Evolutionary conservation across 257 asterid species (phyloP), one percentile per base, ranked within the genome.

Genomic region (Sherardia arvensis): DNA sequence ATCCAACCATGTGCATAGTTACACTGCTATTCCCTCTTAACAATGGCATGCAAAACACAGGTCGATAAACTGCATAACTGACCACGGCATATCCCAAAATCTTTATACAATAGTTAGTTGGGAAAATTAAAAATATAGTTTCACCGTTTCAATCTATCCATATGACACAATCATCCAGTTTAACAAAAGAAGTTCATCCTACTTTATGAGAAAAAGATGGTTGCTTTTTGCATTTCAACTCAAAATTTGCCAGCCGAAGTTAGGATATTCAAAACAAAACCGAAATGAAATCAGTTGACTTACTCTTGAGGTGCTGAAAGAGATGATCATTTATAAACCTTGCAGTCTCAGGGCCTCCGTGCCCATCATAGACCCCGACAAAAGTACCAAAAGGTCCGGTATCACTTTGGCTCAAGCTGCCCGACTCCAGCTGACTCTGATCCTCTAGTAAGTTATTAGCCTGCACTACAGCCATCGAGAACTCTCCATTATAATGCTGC

Each of bases 401-500:
- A 59, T 80, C 89, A 56, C 76, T 77, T 45, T 72, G 65, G 61
- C 93, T 83, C 70, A 85, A 73, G 66, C 79, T 71, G 47, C 93
- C 93, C 51, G 90, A 83, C 72, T 85, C 90, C 20, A 85, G 74
- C 69, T 83, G 93, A 66, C 93, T 77, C 73, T 85, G 93, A 80
- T 85, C 93, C 79, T 85, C 93, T 11, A 83, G 82, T 45, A 85
- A 71, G 74, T 79, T 80, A 80, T 85, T 85, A 62, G 93, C 93
- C 72, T 85, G 93, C 66, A 85, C 90, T 66, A 85, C 93, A 75
- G 93, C 93, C 93, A 85, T 85, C 4, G 93, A 85, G 73, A 85
- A 85, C 69, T 85, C 89, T 28, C 93, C 93, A 76, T 71, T 82
- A 66, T 55, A 76, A 73, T 85, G 93, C 66, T 80, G 87, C 53